A percentile compares a stretch with the other conserved stretches of the same genome.
phyloP scores from a whole-genome alignment of 306 rosid species.

The Biancaea sappan region DNA sequence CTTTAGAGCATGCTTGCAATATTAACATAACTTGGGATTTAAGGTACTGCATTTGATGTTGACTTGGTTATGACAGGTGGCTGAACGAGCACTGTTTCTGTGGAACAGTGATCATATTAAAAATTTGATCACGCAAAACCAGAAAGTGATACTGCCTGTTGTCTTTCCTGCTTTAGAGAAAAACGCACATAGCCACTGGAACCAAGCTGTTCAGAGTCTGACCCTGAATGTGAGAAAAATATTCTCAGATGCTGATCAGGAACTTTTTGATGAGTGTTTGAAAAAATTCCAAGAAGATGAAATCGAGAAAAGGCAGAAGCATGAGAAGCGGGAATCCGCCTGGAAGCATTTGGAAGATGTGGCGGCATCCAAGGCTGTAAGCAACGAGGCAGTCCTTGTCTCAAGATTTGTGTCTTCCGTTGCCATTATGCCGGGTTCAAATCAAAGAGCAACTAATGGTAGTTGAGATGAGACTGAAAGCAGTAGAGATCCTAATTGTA shows the following conservation, averaged over 20 bases:
- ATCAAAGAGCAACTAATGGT: constrained; percentile 36
- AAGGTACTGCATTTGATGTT: constrained; percentile 7
- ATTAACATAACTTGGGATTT: constrained; percentile 8
- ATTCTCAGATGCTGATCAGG: constrained; percentile 61
- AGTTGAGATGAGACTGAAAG: constrained; percentile 27
- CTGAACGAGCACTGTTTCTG: constrained; percentile 70
- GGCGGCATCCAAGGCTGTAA: constrained; percentile 53
- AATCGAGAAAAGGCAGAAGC: constrained; percentile 53
- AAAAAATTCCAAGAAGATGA: constrained; percentile 56
- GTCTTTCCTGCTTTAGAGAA: constrained; percentile 64
- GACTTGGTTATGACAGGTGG: constrained; percentile 60
- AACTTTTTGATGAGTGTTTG: constrained; percentile 54
- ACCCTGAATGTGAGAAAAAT: constrained; percentile 64
- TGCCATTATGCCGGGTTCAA: constrained; percentile 40
- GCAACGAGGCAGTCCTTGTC: constrained; percentile 56
- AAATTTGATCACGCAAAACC: constrained; percentile 59
- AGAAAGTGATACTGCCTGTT: constrained; percentile 58
- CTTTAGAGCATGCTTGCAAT: neutral
- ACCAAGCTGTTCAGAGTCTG: constrained; percentile 72
- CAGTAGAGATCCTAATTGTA: constrained; percentile 11
- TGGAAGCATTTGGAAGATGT: constrained; percentile 65
- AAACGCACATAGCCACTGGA: constrained; percentile 63
- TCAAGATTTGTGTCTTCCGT: constrained; percentile 49
- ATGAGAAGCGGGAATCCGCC: constrained; percentile 50
- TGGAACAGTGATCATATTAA: constrained; percentile 75